A percentile compares a stretch with the other conserved stretches of the same genome.
Conservation (phyloP, 2,329 filamentous ascomycete species). For the Microsporum canis region DNA sequence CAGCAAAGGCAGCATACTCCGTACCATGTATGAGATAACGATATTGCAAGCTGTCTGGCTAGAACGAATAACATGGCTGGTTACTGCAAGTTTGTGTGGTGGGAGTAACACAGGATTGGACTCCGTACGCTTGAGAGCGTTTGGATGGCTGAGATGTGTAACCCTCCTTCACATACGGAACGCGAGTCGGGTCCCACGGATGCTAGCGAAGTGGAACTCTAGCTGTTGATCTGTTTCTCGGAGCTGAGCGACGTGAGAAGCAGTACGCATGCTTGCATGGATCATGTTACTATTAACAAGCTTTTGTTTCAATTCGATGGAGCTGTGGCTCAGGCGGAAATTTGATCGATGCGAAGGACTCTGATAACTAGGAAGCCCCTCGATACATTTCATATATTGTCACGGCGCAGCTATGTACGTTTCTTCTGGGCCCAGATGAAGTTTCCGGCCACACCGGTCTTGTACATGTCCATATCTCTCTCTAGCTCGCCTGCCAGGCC, state of each 20-base stretch:
- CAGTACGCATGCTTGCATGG: too few species aligned
- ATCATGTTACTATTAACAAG: too few species aligned
- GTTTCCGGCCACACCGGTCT: neutral
- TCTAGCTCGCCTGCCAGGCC: neutral
- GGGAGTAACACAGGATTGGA: neutral
- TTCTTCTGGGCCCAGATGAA: slow-evolving; percentile 3
- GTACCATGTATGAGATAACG: too few species aligned
- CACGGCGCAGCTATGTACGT: neutral
- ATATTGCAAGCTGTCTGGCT: neutral
- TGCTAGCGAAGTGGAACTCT: too few species aligned
- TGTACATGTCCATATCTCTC: slow-evolving; percentile 4
- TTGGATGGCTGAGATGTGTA: neutral
- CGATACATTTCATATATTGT: too few species aligned
- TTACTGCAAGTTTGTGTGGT: neutral
- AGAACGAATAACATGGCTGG: too few species aligned
- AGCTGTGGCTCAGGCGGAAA: neutral
- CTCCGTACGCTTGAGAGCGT: too few species aligned
- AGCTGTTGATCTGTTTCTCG: too few species aligned
- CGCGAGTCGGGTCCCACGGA: too few species aligned
- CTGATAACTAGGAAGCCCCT: too few species aligned
- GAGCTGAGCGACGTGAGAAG: too few species aligned
- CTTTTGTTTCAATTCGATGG: too few species aligned
- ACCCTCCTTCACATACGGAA: neutral
- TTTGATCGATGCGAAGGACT: neutral
- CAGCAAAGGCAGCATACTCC: neutral